Evolutionary conservation across 2,329 filamentous ascomycete genomes (phyloP).

Genomic region (Hypoxylon sp.): DNA sequence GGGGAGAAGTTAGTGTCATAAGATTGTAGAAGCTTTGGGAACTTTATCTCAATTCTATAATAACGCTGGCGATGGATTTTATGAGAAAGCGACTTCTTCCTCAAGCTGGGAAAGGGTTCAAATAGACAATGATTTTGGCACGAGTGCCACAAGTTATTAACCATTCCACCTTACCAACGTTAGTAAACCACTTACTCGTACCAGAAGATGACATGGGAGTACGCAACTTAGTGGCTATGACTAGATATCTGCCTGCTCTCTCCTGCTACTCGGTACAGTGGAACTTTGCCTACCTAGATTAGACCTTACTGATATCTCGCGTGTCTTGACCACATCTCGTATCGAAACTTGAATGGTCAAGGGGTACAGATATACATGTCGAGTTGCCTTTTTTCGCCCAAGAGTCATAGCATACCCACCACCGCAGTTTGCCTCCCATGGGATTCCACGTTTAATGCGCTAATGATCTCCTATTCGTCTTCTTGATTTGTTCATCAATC

Average conservation of each 20-base stretch:
- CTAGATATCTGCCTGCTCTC: not conserved
- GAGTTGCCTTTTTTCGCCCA: not conserved
- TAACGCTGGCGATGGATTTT: too few species aligned
- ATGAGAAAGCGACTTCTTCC: not conserved
- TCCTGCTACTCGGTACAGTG: not conserved
- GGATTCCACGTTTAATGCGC: not conserved
- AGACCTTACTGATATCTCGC: not conserved
- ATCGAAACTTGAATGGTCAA: not conserved
- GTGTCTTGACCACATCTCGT: not conserved
- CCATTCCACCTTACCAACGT: slow-evolving; percentile 9
- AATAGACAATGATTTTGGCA: not conserved
- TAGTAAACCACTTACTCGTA: not conserved
- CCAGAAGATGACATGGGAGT: not conserved
- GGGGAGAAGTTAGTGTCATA: too few species aligned
- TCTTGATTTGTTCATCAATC: not conserved
- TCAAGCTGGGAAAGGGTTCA: not conserved
- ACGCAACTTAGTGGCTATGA: not conserved
- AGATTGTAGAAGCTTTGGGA: not conserved
- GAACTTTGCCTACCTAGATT: not conserved
- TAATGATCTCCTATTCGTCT: not conserved
- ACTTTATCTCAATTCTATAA: too few species aligned
- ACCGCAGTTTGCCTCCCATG: not conserved
- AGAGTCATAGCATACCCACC: not conserved
- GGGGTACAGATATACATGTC: not conserved
- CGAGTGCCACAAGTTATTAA: not conserved